Evolutionary conservation across 257 asterid species (phyloP).

Genomic region (Petrea volubilis): DNA sequence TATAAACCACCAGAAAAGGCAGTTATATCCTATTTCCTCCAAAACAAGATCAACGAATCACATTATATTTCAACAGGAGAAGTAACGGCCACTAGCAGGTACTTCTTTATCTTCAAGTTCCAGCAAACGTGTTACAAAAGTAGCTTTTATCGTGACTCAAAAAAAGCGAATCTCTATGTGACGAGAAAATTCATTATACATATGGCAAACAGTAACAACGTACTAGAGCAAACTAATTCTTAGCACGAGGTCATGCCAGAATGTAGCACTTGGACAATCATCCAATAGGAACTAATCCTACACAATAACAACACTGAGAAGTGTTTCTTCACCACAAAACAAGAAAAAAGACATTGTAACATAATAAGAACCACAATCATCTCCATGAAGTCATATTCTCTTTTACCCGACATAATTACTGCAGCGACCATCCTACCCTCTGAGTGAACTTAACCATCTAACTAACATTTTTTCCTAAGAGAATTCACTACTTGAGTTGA

Average conservation of each 20-base stretch:
- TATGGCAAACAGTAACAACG: background rate
- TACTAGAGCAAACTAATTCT: background rate
- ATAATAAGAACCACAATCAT: background rate
- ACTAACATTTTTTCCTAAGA: background rate
- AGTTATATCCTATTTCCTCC: background rate
- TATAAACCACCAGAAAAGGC: conserved; percentile 4
- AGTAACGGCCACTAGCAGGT: background rate
- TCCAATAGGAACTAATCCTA: background rate
- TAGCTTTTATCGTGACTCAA: background rate
- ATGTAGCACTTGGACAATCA: background rate
- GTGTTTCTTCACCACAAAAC: background rate
- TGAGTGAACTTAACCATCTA: background rate
- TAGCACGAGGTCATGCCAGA: conserved; percentile 5
- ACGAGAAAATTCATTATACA: background rate
- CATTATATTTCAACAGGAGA: background rate
- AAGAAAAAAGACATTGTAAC: background rate
- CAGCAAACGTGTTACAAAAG: conserved; percentile 2
- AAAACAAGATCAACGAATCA: conserved; percentile 17
- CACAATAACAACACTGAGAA: background rate
- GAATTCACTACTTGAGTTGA: background rate
- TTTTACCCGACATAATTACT: background rate
- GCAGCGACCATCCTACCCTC: background rate
- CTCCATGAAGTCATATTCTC: background rate
- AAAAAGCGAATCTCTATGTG: background rate
- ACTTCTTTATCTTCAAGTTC: background rate